Evolutionary conservation across 371 early-diverging fungal species (phyloP), one percentile per base, ranked within the genome.

Genomic region (Gilbertella persicaria): DNA sequence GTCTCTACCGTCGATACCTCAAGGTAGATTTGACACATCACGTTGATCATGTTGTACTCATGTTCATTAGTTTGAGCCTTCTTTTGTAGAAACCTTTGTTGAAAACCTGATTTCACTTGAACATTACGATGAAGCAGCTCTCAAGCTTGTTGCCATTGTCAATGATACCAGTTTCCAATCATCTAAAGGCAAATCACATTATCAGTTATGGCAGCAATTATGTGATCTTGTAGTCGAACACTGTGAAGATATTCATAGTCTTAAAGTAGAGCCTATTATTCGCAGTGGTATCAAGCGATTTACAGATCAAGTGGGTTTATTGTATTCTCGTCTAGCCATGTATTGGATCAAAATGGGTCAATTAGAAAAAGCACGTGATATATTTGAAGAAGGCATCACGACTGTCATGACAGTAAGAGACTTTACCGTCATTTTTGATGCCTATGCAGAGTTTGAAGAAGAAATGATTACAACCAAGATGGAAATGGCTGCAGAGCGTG

Each of bases 341-440:
- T 93, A 89, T 63, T 91, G 86, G 82, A 89, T 94, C 29, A 76
- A 88, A 38, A 73, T 80, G 43, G 88, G 85, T 14, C 84, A 87
- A 50, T 75, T 91, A 45, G 97, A 96, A 60, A 88, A 82, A 52
- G 89, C 94, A 1, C 69, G 96, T 14, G 96, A 94, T 64, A 89
- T 97, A 2, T 98, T 88, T 58, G 98, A 96, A 73, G 96, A 97
- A 64, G 98, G 91, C 0, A 75, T 97, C 38, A 77, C 74, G 1
- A 78, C 78, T 0, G 97, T 96, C 13, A 76, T 70, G 64, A 95
- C 93, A 0, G 92, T 96, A n/a, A 84, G 92, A 19, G 98, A 97
- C 67, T 99, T 99, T 51, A 87, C 95, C 0, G 86, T 90, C 56
- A 88, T 99, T 39, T 99, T 97, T 73, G 97, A 99, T 55, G 90